Base-by-base conservation (phyloP, 345 rosid species). In the Microcos paniculata region DNA sequence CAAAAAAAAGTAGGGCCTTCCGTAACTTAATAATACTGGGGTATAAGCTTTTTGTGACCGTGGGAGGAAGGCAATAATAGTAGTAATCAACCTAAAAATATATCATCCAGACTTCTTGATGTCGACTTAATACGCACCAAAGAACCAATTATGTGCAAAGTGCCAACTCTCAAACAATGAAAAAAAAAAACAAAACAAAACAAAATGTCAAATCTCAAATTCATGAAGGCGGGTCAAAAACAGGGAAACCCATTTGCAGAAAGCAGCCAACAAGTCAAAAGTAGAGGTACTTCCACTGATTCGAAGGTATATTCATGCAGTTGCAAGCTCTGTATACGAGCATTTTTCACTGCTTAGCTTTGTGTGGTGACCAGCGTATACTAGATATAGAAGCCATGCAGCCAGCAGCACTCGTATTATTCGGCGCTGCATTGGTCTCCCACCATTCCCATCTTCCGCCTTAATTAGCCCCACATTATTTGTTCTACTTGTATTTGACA, bases 1-100 rank as follows among this genome's bases (percentile, higher is more conserved):
- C 26, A 26, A 70, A 73, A 73, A 30, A 58, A 24, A 26, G 68
- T 42, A 58, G 55, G 67, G 43, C 40, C 68, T 42, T 72, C 11
- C 4, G 10, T 30, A 30, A 5, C 5, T 48, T 28, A 45, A 26
- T 35, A 35, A 35, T 35, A 35, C 6, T 35, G 40, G 40, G 40
- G n/a, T n/a, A n/a, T n/a, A n/a, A n/a, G n/a, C n/a, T 2, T 48
- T 23, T 65, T 67, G 57, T 19, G 24, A 7, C 23, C 8, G 3
- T 19, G 57, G n/a, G n/a, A n/a, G 57, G 3, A 18, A 19, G 23
- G 8, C 24, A n/a, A 19, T 23, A 52, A 52, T 19, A 19, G n/a
- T 6, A 6, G 8, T 18, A 52, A 52, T n/a, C 3, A 4, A 52
- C 57, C 24, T 19, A n/a, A n/a, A 24, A 21, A n/a, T n/a, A n/a